Evolutionary conservation across 2,329 filamentous ascomycete species (phyloP), one percentile per base, ranked within the genome.

Genomic region (Fusarium gaditjirri): DNA sequence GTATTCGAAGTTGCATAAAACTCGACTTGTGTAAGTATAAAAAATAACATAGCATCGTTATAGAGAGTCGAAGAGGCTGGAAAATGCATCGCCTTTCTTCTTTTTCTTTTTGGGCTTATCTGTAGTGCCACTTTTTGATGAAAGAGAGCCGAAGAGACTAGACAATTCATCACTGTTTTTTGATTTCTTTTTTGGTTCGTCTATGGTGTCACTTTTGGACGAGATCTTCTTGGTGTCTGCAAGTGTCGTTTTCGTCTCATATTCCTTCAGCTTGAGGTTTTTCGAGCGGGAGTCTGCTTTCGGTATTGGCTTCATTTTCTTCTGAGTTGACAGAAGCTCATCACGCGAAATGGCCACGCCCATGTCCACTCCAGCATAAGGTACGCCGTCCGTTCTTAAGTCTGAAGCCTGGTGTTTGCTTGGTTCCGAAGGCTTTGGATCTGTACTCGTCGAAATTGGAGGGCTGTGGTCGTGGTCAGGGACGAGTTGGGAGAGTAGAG

Each of bases 41-140:
- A 27, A 11, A 25, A 38, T 41, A 31, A 39, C 31, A 27, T 11
- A 16, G 13, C 29, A 14, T 60, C 35, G n/a, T 70, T 33, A 77
- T 14, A 93, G 80, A 14, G 87, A 87, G 57, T 86, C 86, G 77
- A 96, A 96, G 29, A 96, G 81, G 76, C 91, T 90, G 69, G 94
- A 92, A 61, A 95, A 92, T 55, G 53, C 38, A 10, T 84, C 84
- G 42, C 84, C 87, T 72, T 84, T 88, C 64, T 86, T 87, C 75
- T 86, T 87, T 76, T 87, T 90, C 80, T 88, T 90, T 77, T 85
- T 89, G 66, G 81, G 84, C 64, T 84, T 83, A 64, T 77, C 77
- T 75, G 85, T 61, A 17, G 42, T 17, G 38, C 50, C 33, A 17
- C 86, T 72, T 80, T 83, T 70, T 82, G 79, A 62, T 77, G 78